These are phyloP conservation scores for Gracilaria gracilis DNA, from an alignment of 23 red algal genomes.

Conservation along the genomic window DNA sequence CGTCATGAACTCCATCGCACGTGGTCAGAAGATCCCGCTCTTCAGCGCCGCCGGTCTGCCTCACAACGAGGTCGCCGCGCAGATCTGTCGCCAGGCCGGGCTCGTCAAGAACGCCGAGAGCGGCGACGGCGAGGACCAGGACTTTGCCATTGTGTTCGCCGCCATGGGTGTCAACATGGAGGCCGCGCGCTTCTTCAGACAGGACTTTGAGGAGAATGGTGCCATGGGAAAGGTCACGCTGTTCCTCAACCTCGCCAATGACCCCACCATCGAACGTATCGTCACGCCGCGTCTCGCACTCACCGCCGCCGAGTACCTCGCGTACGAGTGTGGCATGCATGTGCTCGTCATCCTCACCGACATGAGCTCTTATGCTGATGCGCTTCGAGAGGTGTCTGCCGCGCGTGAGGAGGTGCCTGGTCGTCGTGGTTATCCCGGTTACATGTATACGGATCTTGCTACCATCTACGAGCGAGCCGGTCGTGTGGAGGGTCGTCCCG, in stretches of 20 bases:
- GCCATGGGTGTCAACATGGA: conserved; percentile 99
- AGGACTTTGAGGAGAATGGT: conserved; percentile 99
- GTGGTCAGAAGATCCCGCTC: conserved; percentile 99
- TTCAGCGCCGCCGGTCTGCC: conserved; percentile 95
- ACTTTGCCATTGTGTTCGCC: conserved; percentile 99
- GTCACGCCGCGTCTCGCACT: conserved; percentile 97
- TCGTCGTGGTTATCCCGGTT: conserved; percentile 97
- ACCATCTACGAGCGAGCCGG: conserved; percentile 97
- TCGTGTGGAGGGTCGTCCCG: conserved; percentile 84
- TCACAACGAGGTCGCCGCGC: conserved; percentile 96
- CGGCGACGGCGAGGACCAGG: conserved; percentile 44
- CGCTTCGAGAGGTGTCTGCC: conserved; percentile 97
- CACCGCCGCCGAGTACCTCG: conserved; percentile 97
- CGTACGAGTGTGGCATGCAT: conserved; percentile 97
- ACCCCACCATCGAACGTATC: conserved; percentile 99
- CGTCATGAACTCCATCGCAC: conserved; percentile 96
- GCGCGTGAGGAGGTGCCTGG: conserved; percentile 99
- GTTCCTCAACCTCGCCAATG: conserved; percentile 98
- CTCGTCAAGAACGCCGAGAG: conserved; percentile 48
- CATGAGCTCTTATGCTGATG: conserved; percentile 97
- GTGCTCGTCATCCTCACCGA: conserved; percentile 99
- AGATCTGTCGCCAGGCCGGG: conserved; percentile 98
- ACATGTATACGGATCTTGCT: conserved; percentile 99
- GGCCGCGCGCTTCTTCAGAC: conserved; percentile 95
- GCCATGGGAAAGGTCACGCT: conserved; percentile 92